These are phyloP conservation scores for Globisporangium mamillatum DNA, from an alignment of 352 stramenopile species.

Conservation along the genomic window DNA sequence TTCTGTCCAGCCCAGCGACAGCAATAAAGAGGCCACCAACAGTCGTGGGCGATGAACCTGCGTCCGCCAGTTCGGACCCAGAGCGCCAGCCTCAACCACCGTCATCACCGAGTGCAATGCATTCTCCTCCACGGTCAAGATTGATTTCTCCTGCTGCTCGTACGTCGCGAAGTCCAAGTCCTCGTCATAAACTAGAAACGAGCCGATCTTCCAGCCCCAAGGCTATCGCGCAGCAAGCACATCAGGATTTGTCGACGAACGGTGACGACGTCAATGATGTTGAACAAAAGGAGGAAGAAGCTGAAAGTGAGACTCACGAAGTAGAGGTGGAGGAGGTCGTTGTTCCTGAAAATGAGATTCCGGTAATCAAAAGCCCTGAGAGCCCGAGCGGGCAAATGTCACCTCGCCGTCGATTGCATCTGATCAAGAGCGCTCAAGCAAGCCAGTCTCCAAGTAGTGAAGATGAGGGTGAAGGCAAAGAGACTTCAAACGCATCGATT, in stretches of 20 bases:
- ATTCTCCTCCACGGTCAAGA: not conserved
- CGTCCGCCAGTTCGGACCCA: not conserved
- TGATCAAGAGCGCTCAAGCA: not conserved
- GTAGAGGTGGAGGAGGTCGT: not conserved
- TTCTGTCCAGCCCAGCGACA: not conserved
- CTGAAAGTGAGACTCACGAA: not conserved
- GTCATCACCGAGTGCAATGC: not conserved
- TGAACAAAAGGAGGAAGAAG: not conserved
- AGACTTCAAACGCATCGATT: not conserved
- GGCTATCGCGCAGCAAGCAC: not conserved
- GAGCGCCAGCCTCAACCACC: not conserved
- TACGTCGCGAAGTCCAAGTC: slow-evolving; percentile 10
- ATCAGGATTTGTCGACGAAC: not conserved
- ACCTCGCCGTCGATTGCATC: not conserved
- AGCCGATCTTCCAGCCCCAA: slow-evolving; percentile 4
- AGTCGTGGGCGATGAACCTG: not conserved
- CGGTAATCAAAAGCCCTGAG: not conserved
- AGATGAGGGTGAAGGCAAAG: not conserved
- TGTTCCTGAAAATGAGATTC: not conserved
- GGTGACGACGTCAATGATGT: not conserved
- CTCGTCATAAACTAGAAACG: slow-evolving; percentile 15
- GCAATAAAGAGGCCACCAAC: no score
- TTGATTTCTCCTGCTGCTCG: slow-evolving; percentile 10
- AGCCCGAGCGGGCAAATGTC: not conserved
- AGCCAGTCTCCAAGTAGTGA: not conserved